Conservation (phyloP, 2,329 filamentous ascomycete species). For the Pseudonectria foliicola region DNA sequence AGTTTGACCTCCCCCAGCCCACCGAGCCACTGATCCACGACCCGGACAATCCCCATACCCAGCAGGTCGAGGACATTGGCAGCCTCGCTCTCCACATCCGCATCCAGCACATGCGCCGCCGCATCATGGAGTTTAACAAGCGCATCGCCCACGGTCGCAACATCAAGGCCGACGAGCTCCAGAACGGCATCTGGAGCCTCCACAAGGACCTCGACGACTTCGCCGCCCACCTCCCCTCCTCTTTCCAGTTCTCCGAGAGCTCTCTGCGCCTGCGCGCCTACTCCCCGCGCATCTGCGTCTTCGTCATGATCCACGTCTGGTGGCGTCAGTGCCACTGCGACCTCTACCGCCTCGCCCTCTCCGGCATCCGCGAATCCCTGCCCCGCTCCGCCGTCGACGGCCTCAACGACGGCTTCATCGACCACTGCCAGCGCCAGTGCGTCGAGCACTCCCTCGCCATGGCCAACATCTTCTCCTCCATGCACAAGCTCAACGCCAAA, state of each 20-base stretch:
- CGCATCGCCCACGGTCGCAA: conserved; percentile 29
- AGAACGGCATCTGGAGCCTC: conserved; percentile 36
- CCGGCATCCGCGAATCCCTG: conserved; percentile 44
- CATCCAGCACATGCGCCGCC: conserved; percentile 47
- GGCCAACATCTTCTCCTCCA: conserved; percentile 46
- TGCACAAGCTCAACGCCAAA: conserved; percentile 44
- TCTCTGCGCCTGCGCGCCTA: conserved; percentile 50
- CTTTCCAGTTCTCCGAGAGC: conserved; percentile 51
- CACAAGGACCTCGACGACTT: conserved; percentile 47
- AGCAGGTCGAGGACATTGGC: conserved; percentile 43
- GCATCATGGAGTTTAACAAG: conserved; percentile 48
- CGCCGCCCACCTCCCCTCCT: conserved; percentile 44
- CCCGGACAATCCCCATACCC: conserved; percentile 33
- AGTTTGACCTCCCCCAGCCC: conserved; percentile 50
- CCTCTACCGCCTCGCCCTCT: conserved; percentile 46
- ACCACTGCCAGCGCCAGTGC: conserved; percentile 43
- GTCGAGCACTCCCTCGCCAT: conserved; percentile 49
- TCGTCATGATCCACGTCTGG: conserved; percentile 54
- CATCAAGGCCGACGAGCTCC: conserved; percentile 37
- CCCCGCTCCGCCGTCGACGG: conserved; percentile 36
- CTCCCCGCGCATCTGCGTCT: conserved; percentile 49
- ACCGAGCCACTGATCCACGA: conserved; percentile 45
- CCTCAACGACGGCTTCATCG: conserved; percentile 42
- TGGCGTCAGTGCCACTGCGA: conserved; percentile 54
- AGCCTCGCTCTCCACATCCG: conserved; percentile 50